Conservation (phyloP, 2,329 filamentous ascomycete genomes). For the Apiospora aurea region DNA sequence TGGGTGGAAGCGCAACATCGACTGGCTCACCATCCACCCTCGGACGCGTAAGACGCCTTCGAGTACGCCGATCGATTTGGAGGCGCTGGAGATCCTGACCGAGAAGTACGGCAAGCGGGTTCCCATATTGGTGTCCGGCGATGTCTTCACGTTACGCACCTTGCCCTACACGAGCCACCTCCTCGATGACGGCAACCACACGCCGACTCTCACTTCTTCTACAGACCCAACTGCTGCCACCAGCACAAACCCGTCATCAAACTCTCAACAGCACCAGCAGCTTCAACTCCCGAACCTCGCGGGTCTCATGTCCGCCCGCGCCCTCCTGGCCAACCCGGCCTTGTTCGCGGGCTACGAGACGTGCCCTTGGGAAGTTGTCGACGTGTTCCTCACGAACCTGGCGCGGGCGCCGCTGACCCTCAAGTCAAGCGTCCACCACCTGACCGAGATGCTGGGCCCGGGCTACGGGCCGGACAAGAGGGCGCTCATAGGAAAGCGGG, state of each 20-base stretch:
- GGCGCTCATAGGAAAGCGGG: slow-evolving; percentile 61
- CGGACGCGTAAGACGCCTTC: slow-evolving; percentile 68
- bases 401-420: slow-evolving; percentile 66
- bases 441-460: slow-evolving; percentile 70
- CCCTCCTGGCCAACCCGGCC: slow-evolving; percentile 71
- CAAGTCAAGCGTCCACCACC: slow-evolving; percentile 70
- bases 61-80: slow-evolving; percentile 65
- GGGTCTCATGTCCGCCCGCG: slow-evolving; percentile 75
- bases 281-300: slow-evolving; percentile 56
- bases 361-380: slow-evolving; percentile 69
- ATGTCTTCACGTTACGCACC: slow-evolving; percentile 65
- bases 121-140: slow-evolving; percentile 72
- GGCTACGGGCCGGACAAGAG: slow-evolving; percentile 61
- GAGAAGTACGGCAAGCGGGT: slow-evolving; percentile 60
- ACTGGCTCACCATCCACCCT: slow-evolving; percentile 76
- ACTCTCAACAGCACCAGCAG: slow-evolving; percentile 30
- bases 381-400: slow-evolving; percentile 66
- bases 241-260: not conserved
- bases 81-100: slow-evolving; percentile 64
- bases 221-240: not conserved
- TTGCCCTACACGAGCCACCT: slow-evolving; percentile 54
- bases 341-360: slow-evolving; percentile 64
- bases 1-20: slow-evolving; percentile 55
- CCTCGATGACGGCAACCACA: slow-evolving; percentile 30
- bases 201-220: slow-evolving; percentile 35